Conservation (phyloP, 225 moss, liverwort and hornwort species). For the Polytrichum formosum region DNA sequence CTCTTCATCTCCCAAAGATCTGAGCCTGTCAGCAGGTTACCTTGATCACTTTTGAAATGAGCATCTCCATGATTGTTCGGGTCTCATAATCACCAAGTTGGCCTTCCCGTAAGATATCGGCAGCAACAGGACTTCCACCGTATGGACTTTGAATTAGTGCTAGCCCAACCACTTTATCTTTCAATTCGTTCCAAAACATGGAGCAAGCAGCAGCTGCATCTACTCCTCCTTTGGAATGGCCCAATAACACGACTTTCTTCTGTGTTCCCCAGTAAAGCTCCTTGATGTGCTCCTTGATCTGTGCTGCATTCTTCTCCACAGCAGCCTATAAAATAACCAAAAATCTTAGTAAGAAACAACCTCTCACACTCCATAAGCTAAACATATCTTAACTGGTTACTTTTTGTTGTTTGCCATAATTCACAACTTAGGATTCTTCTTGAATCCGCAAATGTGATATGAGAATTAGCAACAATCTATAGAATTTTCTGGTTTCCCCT, state of each 20-base stretch:
- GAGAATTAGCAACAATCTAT: too few species aligned
- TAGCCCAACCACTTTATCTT: constrained; percentile 92
- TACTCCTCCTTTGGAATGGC: constrained; percentile 95
- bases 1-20: background rate
- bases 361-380: too few species aligned
- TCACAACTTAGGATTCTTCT: constrained; percentile 4
- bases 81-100: constrained; percentile 95
- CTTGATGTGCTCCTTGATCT: constrained; percentile 86
- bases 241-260: constrained; percentile 88
- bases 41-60: constrained; percentile 83
- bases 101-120: constrained; percentile 93
- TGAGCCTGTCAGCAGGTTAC: constrained; percentile 23
- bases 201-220: constrained; percentile 97
- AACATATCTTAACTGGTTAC: too few species aligned
- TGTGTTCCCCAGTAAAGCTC: constrained; percentile 87
- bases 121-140: constrained; percentile 89
- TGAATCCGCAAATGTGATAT: too few species aligned
- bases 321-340: constrained; percentile 31
- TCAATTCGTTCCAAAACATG: constrained; percentile 85
- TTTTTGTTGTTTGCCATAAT: too few species aligned
- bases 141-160: constrained; percentile 91
- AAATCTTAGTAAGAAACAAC: background rate
- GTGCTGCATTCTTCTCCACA: constrained; percentile 76
- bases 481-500: too few species aligned
- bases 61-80: constrained; percentile 75